Base-by-base conservation (phyloP, 108 stramenopile species). In the Nitzschia putrida region DNA sequence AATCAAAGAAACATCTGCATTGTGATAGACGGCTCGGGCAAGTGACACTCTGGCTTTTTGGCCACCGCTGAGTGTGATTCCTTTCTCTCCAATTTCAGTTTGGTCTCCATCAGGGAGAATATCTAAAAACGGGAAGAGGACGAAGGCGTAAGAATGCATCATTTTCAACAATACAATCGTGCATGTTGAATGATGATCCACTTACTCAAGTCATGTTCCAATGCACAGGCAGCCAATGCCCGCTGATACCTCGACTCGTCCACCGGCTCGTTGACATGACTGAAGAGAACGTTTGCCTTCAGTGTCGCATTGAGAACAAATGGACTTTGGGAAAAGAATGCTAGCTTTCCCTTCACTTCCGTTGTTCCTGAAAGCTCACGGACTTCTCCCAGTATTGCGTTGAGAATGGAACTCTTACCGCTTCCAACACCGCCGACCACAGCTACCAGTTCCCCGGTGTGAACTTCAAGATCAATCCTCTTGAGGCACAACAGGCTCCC, bases 261-360 rank as follows among this genome's bases (percentile, higher is more conserved):
- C 26, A 90, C 71, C 1, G 58, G 55, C 29, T 76, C 40, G 76
- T 98, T 96, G 29, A 89, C 87, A 34, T 87, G 81, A 39, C 97
- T 95, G 70, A 98, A 98, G 14, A 98, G 71, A 53, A 99, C 93
- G 83, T 99, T 99, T 7, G 96, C 96, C 0, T 90, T 78, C 12
- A 99, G 69, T 3, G 96, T 91, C 20, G 88, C 97, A 80, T 99
- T 99, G 66, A 95, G 64, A 39, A 99, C 97, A 74, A 97, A 99
- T 11, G 98, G 87, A 4, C 68, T 84, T 74, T 99, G 97, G 34
- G 88, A 56, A 80, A 91, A 89, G 42, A 76, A 88, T 16, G 83
- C 85, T 13, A 90, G 71, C 8, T 58, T 66, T 7, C 90, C 95
- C n/a, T 76, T 64, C 5, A 86, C 78, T 26, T 75, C 64, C 20